Conservation (phyloP, 1,284 basidiomycete genomes). For the Sutorius eximius region DNA sequence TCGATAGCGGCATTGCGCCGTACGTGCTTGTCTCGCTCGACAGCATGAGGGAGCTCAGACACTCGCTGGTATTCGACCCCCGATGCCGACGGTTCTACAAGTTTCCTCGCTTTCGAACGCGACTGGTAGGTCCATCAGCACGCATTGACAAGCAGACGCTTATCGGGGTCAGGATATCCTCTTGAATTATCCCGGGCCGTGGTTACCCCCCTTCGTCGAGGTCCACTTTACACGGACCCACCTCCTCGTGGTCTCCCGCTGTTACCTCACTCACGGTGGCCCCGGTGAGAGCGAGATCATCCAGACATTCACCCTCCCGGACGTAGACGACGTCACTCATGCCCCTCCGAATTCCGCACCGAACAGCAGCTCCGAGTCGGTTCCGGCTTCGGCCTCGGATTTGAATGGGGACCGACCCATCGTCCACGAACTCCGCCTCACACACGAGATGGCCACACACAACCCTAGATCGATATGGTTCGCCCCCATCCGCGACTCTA, state of each 20-base stretch:
- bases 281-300: slow-evolving; percentile 15
- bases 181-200: slow-evolving; percentile 17
- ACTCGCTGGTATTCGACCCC: slow-evolving; percentile 18
- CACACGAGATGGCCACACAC: slow-evolving; percentile 14
- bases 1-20: slow-evolving; percentile 9
- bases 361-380: background rate
- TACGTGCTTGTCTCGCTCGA: slow-evolving; percentile 19
- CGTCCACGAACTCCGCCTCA: slow-evolving; percentile 23
- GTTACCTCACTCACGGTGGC: slow-evolving; percentile 10
- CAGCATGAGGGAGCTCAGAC: slow-evolving; percentile 7
- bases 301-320: slow-evolving; percentile 22
- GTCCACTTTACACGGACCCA: slow-evolving; percentile 16
- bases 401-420: background rate
- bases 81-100: slow-evolving; percentile 17
- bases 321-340: background rate
- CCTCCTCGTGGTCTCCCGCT: slow-evolving; percentile 17
- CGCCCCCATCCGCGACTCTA: slow-evolving; percentile 9
- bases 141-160: background rate
- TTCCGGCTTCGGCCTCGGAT: background rate
- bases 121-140: slow-evolving; percentile 5
- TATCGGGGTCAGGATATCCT: slow-evolving; percentile 11
- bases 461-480: slow-evolving; percentile 17
- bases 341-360: background rate
- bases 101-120: slow-evolving; percentile 19
- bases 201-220: slow-evolving; percentile 22